Conservation (phyloP, 192 early-diverging fungal genomes). For the Coemansia sp. region DNA sequence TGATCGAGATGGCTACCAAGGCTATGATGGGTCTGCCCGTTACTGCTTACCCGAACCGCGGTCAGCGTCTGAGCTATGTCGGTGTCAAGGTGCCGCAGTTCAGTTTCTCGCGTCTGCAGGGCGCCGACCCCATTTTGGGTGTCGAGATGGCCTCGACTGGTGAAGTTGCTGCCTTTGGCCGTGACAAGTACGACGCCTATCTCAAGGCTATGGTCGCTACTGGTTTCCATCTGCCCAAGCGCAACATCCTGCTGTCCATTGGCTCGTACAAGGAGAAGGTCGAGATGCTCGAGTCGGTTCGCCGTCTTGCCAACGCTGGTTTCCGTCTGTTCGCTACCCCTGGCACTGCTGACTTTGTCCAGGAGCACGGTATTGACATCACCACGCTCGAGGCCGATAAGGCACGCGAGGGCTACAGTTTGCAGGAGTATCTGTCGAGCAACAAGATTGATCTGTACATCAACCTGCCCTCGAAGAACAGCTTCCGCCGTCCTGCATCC, state of each 20-base stretch:
- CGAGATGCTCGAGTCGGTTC: constrained; percentile 91
- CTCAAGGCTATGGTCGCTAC: constrained; percentile 93
- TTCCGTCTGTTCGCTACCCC: constrained; percentile 94
- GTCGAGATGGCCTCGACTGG: constrained; percentile 99
- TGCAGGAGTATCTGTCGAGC: constrained; percentile 94
- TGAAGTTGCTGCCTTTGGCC: constrained; percentile 98
- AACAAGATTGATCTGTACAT: constrained; percentile 98
- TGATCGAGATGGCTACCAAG: constrained; percentile 96
- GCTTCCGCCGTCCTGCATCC: constrained; percentile 91
- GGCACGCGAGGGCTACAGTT: constrained; percentile 79
- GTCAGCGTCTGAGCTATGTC: constrained; percentile 75
- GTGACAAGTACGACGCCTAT: constrained; percentile 98
- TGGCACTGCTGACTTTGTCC: constrained; percentile 96
- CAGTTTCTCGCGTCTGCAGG: constrained; percentile 90
- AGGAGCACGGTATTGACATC: constrained; percentile 90
- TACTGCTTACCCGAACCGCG: constrained; percentile 77
- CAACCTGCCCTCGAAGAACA: constrained; percentile 97
- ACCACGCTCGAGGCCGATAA: constrained; percentile 83
- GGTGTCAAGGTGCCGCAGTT: constrained; percentile 99
- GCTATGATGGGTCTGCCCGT: constrained; percentile 88
- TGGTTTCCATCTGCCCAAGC: constrained; percentile 88
- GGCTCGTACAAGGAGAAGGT: constrained; percentile 98
- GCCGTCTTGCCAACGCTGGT: constrained; percentile 79
- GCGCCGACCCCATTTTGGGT: constrained; percentile 96
- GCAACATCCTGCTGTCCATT: constrained; percentile 96